Base-by-base conservation (phyloP, 331 rosid species). In the Rosa hybrid region DNA sequence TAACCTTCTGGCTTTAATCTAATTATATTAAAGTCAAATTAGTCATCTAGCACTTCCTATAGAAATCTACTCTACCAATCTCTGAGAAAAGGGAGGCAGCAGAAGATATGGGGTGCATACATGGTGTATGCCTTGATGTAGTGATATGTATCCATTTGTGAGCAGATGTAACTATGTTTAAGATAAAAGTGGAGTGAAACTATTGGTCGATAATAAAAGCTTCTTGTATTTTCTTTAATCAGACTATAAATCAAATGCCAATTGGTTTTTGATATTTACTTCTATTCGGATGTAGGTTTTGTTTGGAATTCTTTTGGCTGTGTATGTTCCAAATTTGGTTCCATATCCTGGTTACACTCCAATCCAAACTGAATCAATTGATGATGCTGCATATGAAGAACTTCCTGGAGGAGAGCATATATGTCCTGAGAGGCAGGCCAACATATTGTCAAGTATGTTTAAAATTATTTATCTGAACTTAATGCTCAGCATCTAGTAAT, bases 301-400 rank as follows among this genome's bases (percentile, higher is more conserved):
- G 81, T 95, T 95, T 89, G 98, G 97, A 74, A 63, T 91, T 57
- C 92, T 95, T 64, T 85, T 91, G 85, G 86, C 93, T 68, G 85
- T 92, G 69, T 86, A 95, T 45, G 51, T 85, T 80, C 98, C 98
- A 56, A 60, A 83, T 75, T 87, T 95, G 94, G 98, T 90, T 85
- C 92, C 98, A 54, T 91, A 90, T 87, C 98, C 97, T 53, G 97
- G 96, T 71, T 91, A 89, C 86, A 76, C 83, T 8, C 94, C 96
- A 71, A 77, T 95, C 54, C 86, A 50, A 76, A 78, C 81, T 86
- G 98, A 91, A 79, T 45, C 81, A 77, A 77, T 82, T 54, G 86
- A 86, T 81, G 98, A 84, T 86, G 83, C 81, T 79, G 92, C 89
- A 48, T 95, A 91, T 81, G 96, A 87, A 83, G 98, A 91, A 85